phyloP scores from a whole-genome alignment of 2,329 filamentous ascomycete species.

The Cladosporium sp. region DNA sequence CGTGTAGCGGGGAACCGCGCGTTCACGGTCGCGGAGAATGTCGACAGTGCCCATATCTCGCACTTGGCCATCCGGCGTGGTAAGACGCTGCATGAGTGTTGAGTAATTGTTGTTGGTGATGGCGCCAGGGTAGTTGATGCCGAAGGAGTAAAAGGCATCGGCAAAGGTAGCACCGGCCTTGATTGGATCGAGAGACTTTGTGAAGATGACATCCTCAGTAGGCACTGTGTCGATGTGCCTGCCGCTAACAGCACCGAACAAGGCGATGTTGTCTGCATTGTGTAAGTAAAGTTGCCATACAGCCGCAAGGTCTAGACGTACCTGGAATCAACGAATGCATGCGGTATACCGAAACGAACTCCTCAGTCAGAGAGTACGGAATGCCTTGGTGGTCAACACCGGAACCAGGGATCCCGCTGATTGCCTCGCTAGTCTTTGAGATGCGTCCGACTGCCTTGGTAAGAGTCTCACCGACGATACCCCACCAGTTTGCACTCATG shows the following conservation, averaged over 20 bases:
- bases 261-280: conserved; percentile 36
- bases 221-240: conserved; percentile 37
- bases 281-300: neutral
- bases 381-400: conserved; percentile 42
- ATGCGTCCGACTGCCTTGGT: conserved; percentile 47
- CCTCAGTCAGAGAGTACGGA: conserved; percentile 48
- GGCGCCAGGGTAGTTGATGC: conserved; percentile 52
- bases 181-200: conserved; percentile 39
- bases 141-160: conserved; percentile 51
- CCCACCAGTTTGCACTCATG: conserved; percentile 53
- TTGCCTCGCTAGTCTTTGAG: conserved; percentile 43
- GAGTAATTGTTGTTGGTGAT: conserved; percentile 48
- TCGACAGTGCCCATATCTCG: conserved; percentile 51
- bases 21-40: conserved; percentile 51
- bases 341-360: conserved; percentile 50
- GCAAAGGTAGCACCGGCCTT: conserved; percentile 37
- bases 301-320: conserved; percentile 24
- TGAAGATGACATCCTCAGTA: conserved; percentile 39
- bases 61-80: conserved; percentile 45
- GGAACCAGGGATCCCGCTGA: conserved; percentile 47
- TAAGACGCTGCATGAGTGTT: conserved; percentile 45
- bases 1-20: conserved; percentile 51
- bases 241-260: conserved; percentile 38
- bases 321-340: conserved; percentile 45
- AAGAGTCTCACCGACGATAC: conserved; percentile 45